Percentiles rank a stretch among this genome's conserved stretches.
Evolutionary conservation across 257 asterid species (phyloP).

Genomic region (Przewalskia tangutica): DNA sequence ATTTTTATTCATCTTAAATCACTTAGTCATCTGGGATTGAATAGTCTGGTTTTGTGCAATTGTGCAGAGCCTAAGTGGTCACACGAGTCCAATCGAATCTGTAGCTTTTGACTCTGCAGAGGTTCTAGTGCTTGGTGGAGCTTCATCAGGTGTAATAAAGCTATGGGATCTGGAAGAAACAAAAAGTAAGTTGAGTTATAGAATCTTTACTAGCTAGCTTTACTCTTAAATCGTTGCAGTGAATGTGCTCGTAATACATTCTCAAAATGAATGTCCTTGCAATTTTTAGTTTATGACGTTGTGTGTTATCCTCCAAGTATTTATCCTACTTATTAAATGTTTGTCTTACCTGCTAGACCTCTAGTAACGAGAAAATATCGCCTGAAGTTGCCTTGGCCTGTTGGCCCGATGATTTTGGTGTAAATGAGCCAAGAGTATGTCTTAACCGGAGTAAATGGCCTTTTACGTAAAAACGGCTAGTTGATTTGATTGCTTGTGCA

Average conservation of each 20-base stretch:
- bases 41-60: not conserved
- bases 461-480: not conserved
- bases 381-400: not conserved
- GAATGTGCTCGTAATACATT: not conserved
- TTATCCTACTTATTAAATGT: not conserved
- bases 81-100: constrained; percentile 89
- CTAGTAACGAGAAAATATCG: not conserved
- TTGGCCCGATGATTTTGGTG: not conserved
- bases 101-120: constrained; percentile 88
- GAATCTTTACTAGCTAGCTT: not conserved
- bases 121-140: constrained; percentile 81
- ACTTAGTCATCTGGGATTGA: not conserved
- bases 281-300: not conserved
- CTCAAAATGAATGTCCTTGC: not conserved
- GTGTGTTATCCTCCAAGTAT: not conserved
- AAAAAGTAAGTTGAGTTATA: constrained; percentile 47
- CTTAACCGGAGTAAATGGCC: not conserved
- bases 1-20: not conserved
- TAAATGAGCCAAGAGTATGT: not conserved
- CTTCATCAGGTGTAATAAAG: constrained; percentile 92
- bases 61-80: constrained; percentile 84
- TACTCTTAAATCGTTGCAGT: not conserved
- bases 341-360: not conserved
- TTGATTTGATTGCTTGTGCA: not conserved
- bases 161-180: constrained; percentile 98